Evolutionary conservation across 768 basidiomycete species (phyloP).

Genomic region (Podaxis sp.): DNA sequence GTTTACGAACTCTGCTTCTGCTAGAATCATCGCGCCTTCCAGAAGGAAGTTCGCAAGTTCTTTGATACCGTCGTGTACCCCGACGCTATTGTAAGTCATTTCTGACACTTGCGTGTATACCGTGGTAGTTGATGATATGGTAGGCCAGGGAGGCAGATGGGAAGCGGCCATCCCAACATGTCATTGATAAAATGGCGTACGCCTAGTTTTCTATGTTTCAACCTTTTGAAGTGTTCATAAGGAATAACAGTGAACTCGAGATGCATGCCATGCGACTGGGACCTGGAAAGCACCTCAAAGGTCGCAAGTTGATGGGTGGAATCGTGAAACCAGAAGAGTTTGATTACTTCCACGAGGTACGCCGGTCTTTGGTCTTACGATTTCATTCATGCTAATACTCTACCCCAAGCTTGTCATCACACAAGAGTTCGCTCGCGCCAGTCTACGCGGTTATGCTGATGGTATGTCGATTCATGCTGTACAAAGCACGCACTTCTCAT

Average conservation of each 20-base stretch:
- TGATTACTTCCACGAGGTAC: constrained; percentile 86
- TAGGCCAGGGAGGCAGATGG: constrained; percentile 76
- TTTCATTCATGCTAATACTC: neutral
- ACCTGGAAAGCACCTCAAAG: constrained; percentile 90
- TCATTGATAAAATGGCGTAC: constrained; percentile 88
- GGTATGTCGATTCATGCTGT: constrained; percentile 37
- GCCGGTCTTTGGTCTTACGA: constrained; percentile 3
- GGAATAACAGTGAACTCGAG: constrained; percentile 51
- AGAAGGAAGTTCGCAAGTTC: constrained; percentile 64
- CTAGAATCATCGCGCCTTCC: constrained; percentile 59
- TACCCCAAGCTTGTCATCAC: constrained; percentile 67
- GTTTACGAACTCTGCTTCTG: constrained; percentile 1
- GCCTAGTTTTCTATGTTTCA: constrained; percentile 50
- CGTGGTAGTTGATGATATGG: neutral
- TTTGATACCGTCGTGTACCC: constrained; percentile 66
- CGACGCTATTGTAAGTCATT: constrained; percentile 32
- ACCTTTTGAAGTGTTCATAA: constrained; percentile 40
- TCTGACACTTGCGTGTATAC: neutral
- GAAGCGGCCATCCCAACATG: constrained; percentile 75
- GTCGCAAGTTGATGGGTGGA: constrained; percentile 78
- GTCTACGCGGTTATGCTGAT: constrained; percentile 81
- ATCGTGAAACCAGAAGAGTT: constrained; percentile 83
- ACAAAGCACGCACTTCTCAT: constrained; percentile 19
- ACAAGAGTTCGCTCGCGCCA: constrained; percentile 75
- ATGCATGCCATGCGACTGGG: constrained; percentile 93